Evolutionary conservation across 495 filamentous ascomycete genomes (phyloP).

Genomic region (Penicillium fimorum): DNA sequence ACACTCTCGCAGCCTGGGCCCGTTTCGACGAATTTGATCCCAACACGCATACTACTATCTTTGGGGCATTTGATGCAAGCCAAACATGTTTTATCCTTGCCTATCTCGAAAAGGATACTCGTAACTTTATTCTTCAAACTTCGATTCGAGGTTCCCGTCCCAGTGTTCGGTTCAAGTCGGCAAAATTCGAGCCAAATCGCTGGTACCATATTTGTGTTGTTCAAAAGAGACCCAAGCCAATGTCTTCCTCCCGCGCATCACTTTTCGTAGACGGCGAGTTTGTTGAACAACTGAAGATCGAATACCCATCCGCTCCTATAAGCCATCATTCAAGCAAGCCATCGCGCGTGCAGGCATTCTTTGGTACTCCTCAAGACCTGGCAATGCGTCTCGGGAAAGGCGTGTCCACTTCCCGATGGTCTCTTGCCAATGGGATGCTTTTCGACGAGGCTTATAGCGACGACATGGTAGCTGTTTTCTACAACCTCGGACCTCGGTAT

Average conservation of each 20-base stretch:
- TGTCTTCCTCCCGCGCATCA: constrained; percentile 75
- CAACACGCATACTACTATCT: constrained; percentile 86
- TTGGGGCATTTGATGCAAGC: constrained; percentile 88
- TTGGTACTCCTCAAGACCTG: constrained; percentile 90
- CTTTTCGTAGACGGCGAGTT: constrained; percentile 94
- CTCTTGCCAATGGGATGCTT: constrained; percentile 81
- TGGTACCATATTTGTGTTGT: constrained; percentile 95
- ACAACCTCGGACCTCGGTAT: constrained; percentile 85
- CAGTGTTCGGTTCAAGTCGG: constrained; percentile 89
- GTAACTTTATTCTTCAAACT: constrained; percentile 93
- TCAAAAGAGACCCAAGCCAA: constrained; percentile 73
- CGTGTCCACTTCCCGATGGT: constrained; percentile 78
- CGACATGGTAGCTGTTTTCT: constrained; percentile 87
- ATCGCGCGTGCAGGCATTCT: constrained; percentile 81
- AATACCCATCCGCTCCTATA: constrained; percentile 71
- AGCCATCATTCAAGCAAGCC: constrained; percentile 47
- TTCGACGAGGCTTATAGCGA: constrained; percentile 87
- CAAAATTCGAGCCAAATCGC: constrained; percentile 63
- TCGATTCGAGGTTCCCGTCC: constrained; percentile 82
- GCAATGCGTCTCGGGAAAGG: constrained; percentile 76
- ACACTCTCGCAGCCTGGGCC: constrained; percentile 87
- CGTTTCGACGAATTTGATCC: constrained; percentile 82
- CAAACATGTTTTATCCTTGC: constrained; percentile 93
- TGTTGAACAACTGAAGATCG: constrained; percentile 83
- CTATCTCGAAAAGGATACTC: constrained; percentile 93